These are phyloP conservation scores for Delphinella strobiligena DNA, from an alignment of 2,329 filamentous ascomycete genomes.

Conservation along the genomic window DNA sequence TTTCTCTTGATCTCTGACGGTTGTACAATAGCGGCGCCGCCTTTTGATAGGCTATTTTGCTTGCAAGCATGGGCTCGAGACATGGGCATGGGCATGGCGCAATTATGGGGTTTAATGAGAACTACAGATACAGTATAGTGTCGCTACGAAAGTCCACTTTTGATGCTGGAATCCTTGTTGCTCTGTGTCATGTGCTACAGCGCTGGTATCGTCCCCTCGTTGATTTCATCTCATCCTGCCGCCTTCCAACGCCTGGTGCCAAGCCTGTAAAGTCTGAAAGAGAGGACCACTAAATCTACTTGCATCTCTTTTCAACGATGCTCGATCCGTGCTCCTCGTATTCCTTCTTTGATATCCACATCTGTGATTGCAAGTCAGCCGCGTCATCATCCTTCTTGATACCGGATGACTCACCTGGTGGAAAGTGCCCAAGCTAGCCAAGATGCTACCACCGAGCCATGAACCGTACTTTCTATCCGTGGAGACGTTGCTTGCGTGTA, in stretches of 20 bases:
- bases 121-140: neutral
- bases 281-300: constrained; percentile 36
- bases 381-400: no score
- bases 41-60: no score
- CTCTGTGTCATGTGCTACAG: no score
- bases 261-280: neutral
- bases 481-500: constrained; percentile 75
- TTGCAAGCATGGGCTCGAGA: neutral
- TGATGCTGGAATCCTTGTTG: neutral
- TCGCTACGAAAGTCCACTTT: neutral
- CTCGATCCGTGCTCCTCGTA: constrained; percentile 87
- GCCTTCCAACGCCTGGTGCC: neutral
- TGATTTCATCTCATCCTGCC: neutral
- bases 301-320: constrained; percentile 94
- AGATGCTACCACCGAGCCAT: constrained; percentile 94
- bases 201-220: neutral
- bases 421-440: constrained; percentile 91
- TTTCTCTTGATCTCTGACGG: no score
- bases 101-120: neutral
- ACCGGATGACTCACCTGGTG: constrained; percentile 62
- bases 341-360: constrained; percentile 98
- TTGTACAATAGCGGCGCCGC: no score
- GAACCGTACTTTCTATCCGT: constrained; percentile 84
- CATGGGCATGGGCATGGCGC: neutral
- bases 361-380: no score